These are phyloP conservation scores for Vickermania spadyakhi DNA, from an alignment of 208 protist genomes.

Conservation along the genomic window DNA sequence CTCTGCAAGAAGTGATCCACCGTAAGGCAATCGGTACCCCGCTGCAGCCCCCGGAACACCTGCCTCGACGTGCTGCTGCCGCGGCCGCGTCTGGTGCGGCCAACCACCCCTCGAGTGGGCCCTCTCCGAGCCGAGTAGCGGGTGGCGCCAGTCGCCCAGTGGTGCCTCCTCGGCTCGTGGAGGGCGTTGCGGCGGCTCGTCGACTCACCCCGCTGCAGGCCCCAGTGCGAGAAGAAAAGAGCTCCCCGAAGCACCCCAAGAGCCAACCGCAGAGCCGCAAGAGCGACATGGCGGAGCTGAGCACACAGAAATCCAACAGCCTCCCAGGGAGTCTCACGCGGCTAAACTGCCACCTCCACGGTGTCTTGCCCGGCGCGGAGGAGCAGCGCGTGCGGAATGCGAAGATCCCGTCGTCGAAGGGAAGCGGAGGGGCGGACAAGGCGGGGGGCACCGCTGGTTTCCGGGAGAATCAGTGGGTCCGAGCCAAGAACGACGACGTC, in stretches of 20 bases:
- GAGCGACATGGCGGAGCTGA: background rate
- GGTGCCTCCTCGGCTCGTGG: background rate
- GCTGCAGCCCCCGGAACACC: no score
- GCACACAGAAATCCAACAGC: background rate
- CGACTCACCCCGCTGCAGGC: background rate
- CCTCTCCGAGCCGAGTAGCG: no score
- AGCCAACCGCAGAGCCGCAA: background rate
- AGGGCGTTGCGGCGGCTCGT: background rate
- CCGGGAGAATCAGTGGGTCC: constrained; percentile 12
- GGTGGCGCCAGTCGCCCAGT: background rate
- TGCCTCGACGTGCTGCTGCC: no score
- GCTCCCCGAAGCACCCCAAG: background rate
- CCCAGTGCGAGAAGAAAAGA: constrained; percentile 1
- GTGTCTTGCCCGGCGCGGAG: no score
- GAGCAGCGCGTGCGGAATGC: no score
- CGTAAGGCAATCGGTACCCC: no score
- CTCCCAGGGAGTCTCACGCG: background rate
- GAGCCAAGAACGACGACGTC: constrained; percentile 29
- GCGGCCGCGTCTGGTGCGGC: background rate
- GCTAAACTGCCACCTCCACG: no score
- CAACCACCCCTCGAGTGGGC: background rate
- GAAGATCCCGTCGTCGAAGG: no score
- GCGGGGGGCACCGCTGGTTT: no score
- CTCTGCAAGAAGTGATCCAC: no score
- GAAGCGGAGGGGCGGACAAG: no score